A percentile compares a stretch with the other conserved stretches of the same genome.
These are phyloP conservation scores for Xylaria polymorpha DNA, from an alignment of 2,329 filamentous ascomycete genomes.

Conservation along the genomic window DNA sequence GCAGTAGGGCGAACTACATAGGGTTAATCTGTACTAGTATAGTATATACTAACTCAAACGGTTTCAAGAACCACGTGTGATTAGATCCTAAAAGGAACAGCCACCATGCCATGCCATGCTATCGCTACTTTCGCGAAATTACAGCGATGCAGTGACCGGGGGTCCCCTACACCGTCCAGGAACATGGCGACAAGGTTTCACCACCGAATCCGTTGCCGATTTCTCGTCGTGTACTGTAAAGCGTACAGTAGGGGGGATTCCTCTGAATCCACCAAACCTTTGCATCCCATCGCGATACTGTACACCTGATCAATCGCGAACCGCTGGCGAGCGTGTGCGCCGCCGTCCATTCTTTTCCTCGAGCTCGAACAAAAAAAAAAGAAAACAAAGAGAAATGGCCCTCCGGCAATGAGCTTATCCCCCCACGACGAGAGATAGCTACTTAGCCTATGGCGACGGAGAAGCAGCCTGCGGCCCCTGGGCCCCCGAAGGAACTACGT, in stretches of 20 bases:
- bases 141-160: constrained; percentile 28
- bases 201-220: constrained; percentile 21
- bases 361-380: neutral
- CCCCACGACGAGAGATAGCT: constrained; percentile 31
- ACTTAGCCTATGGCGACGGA: constrained; percentile 45
- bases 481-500: constrained; percentile 34
- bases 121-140: constrained; percentile 31
- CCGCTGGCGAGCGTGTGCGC: constrained; percentile 35
- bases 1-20: neutral
- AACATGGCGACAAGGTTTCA: constrained; percentile 25
- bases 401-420: constrained; percentile 39
- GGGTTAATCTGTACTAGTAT: constrained; percentile 4
- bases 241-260: constrained; percentile 26
- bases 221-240: constrained; percentile 4
- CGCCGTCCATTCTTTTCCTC: constrained; percentile 44
- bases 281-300: constrained; percentile 21
- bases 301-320: constrained; percentile 1
- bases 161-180: constrained; percentile 28
- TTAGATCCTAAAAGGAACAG: constrained; percentile 22
- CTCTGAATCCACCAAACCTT: constrained; percentile 18
- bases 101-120: constrained; percentile 3
- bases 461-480: constrained; percentile 31
- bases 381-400: constrained; percentile 24
- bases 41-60: neutral
- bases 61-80: constrained; percentile 34